Conservation (phyloP, 225 moss, liverwort and hornwort species). For the Sphagnum contortum region DNA sequence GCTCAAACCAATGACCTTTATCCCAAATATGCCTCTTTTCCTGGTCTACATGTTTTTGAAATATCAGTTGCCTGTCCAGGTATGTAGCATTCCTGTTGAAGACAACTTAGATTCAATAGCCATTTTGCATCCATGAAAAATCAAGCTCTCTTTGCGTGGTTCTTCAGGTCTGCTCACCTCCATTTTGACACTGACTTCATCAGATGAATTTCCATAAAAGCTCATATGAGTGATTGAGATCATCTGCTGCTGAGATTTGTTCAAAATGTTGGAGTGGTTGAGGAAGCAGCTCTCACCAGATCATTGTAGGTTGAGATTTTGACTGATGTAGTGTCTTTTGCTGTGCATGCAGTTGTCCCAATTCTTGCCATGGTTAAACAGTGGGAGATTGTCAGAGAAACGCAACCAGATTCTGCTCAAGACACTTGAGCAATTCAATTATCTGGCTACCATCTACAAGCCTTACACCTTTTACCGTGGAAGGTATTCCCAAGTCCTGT, state of each 20-base stretch:
- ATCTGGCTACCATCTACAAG: conserved; percentile 54
- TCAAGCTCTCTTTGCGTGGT: no score
- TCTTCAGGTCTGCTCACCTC: no score
- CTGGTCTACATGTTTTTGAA: conserved; percentile 44
- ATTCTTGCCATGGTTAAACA: conserved; percentile 25
- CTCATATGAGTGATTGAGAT: no score
- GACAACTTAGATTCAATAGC: no score
- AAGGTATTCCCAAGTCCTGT: conserved; percentile 20
- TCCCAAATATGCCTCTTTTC: conserved; percentile 34
- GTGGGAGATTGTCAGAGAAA: conserved; percentile 11
- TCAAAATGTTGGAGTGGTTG: no score
- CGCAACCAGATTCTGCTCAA: conserved; percentile 37
- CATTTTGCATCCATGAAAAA: no score
- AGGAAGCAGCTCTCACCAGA: no score
- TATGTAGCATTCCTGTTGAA: conserved; percentile 1
- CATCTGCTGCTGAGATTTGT: no score
- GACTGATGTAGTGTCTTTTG: no score
- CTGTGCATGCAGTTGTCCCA: conserved; percentile 28
- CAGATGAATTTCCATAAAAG: no score
- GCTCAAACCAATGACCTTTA: conserved; percentile 30
- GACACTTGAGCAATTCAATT: conserved; percentile 35
- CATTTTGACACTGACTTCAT: no score
- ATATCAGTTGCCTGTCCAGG: conserved; percentile 49
- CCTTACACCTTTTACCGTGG: conserved; percentile 67
- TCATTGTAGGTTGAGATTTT: no score